Evolutionary conservation across 495 filamentous ascomycete genomes (phyloP).

Genomic region (Penicillium simplicissimum): DNA sequence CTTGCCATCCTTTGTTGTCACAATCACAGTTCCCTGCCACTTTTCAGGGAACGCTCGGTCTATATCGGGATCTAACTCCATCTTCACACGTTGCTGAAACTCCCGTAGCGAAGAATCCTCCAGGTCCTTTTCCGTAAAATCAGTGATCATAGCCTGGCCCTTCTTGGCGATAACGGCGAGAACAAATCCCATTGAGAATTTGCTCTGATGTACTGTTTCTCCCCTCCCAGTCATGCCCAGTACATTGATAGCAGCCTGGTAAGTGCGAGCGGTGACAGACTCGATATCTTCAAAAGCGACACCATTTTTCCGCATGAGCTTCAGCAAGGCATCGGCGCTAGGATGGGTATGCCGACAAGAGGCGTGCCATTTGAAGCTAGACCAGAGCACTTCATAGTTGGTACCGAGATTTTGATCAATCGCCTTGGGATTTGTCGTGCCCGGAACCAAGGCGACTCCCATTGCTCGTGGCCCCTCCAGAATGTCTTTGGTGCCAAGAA

Average conservation of each 20-base stretch:
- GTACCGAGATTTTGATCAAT: slow-evolving; percentile 32
- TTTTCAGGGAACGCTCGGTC: slow-evolving; percentile 32
- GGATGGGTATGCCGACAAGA: slow-evolving; percentile 42
- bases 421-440: slow-evolving; percentile 27
- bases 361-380: slow-evolving; percentile 44
- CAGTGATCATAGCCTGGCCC: slow-evolving; percentile 37
- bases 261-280: slow-evolving; percentile 29
- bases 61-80: slow-evolving; percentile 34
- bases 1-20: slow-evolving; percentile 31
- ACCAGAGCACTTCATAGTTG: slow-evolving; percentile 29
- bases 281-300: slow-evolving; percentile 36
- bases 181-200: slow-evolving; percentile 45
- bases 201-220: slow-evolving; percentile 42
- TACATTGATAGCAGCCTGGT: slow-evolving; percentile 38
- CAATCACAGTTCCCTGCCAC: slow-evolving; percentile 37
- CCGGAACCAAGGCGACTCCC: slow-evolving; percentile 33
- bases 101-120: slow-evolving; percentile 26
- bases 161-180: slow-evolving; percentile 39
- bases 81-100: slow-evolving; percentile 33
- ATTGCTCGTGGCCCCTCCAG: slow-evolving; percentile 39
- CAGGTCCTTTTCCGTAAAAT: slow-evolving; percentile 36
- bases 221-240: slow-evolving; percentile 31
- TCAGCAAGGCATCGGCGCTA: slow-evolving; percentile 36
- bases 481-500: slow-evolving; percentile 36
- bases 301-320: slow-evolving; percentile 30